Evolutionary conservation across 2,329 filamentous ascomycete species (phyloP), one percentile per base, ranked within the genome.

Genomic region (Metarhizium humberi): DNA sequence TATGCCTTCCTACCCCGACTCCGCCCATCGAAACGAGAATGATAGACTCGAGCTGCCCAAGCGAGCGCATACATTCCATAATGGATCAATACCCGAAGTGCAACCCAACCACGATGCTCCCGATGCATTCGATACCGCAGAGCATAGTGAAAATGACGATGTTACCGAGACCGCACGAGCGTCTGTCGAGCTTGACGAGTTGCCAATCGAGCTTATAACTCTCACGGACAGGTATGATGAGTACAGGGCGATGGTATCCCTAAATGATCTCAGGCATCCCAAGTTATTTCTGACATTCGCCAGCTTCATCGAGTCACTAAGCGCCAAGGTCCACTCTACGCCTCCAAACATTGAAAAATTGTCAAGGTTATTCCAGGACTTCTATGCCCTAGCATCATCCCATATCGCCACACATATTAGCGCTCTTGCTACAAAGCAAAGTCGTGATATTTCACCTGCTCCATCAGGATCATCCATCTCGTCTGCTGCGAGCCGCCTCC

Each of bases 141-240:
- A 70, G 6, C 62, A 70, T 34, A 69, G 70, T 18, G 70, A 74
- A 36, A 67, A 67, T 38, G 77, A 81, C 29, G 75, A 81, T 53
- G 62, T 69, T 30, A 57, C 71, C 5, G 79, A 82, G 58, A 63
- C 70, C 2, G 75, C 75, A 0, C 69, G 80, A 56, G 73, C 75
- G 25, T 84, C 87, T 3, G 81, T 89, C 59, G 86, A 89, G 56
- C 86, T 94, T 59, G 90, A 95, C 63, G 88, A 96, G 65, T 82
- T 99, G 46, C 94, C 94, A 14, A 94, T 96, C 64, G 94, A 99
- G 78, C 82, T 99, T 57, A 81, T 94, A 56, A 94, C 90, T 69
- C 75, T 96, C 67, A 90, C 88, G 20, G 92, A 97, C 71, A 89
- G 88, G 90, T 91, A 75, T 58, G 69, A 7, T 45, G 11, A 48